Conservation (phyloP, 345 rosid genomes). For the Pseudoturritis turrita region DNA sequence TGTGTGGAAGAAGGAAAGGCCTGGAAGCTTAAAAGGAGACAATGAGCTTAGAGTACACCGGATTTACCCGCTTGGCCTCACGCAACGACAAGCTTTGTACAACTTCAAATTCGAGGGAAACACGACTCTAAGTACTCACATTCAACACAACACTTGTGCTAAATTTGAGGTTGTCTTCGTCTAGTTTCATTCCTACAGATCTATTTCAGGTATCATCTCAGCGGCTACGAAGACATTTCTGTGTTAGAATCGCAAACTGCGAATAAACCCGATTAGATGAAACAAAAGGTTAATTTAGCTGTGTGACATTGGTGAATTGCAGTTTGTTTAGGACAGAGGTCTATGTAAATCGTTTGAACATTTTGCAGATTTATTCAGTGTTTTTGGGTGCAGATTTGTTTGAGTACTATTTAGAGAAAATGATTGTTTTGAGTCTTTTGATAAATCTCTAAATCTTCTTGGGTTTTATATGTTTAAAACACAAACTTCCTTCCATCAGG, state of each 20-base stretch:
- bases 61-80: conserved; percentile 80
- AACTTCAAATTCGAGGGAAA: conserved; percentile 59
- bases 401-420: not conserved
- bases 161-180: conserved; percentile 83
- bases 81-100: conserved; percentile 85
- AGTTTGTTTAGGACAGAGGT: conserved; percentile 5
- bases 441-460: not conserved
- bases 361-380: not conserved
- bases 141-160: conserved; percentile 64
- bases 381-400: not conserved
- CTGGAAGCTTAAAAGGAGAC: conserved; percentile 64
- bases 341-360: not conserved
- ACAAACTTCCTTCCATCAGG: not conserved
- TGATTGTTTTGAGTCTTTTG: not conserved
- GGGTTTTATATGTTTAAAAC: not conserved
- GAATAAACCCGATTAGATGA: not conserved
- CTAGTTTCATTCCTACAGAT: conserved; percentile 28
- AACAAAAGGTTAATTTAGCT: not conserved
- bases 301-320: not conserved
- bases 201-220: not conserved
- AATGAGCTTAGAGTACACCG: conserved; percentile 53
- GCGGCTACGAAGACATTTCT: conserved; percentile 4
- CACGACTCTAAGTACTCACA: conserved; percentile 49
- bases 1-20: conserved; percentile 85
- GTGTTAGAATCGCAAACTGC: not conserved